Percentiles rank a stretch among this genome's conserved stretches.
phyloP scores from a whole-genome alignment of 2,329 filamentous ascomycete genomes.

The Fusarium papillatum region DNA sequence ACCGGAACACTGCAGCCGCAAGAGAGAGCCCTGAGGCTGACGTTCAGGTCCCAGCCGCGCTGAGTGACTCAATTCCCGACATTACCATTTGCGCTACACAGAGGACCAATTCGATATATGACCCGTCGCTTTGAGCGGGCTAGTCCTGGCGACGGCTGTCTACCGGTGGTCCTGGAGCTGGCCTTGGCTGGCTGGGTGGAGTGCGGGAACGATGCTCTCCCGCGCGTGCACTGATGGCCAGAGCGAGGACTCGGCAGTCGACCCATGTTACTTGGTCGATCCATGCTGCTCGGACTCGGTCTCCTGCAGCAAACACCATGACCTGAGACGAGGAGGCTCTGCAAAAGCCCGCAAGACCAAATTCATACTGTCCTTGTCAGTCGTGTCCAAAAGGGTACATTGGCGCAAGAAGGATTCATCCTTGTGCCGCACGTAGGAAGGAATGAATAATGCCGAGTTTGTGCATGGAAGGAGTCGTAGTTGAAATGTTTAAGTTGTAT shows the following conservation, averaged over 20 bases:
- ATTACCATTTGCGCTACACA: background rate
- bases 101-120: background rate
- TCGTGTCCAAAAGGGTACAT: background rate
- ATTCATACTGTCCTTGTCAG: slow-evolving; percentile 1
- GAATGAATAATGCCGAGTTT: background rate
- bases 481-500: background rate
- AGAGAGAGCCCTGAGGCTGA: slow-evolving; percentile 18
- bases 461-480: background rate
- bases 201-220: slow-evolving; percentile 21
- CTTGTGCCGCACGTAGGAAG: background rate
- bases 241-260: background rate
- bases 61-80: background rate
- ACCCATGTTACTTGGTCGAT: background rate
- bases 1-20: slow-evolving; percentile 31
- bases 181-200: slow-evolving; percentile 5
- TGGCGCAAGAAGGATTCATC: background rate
- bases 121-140: background rate
- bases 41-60: background rate
- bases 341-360: background rate
- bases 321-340: slow-evolving; percentile 1
- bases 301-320: slow-evolving; percentile 21
- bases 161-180: too few species aligned
- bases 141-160: background rate
- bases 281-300: slow-evolving; percentile 11
- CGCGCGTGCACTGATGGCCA: slow-evolving; percentile 20